These are phyloP conservation scores for Trichoderma cornu-damae DNA, from an alignment of 2,329 filamentous ascomycete genomes.

Conservation along the genomic window DNA sequence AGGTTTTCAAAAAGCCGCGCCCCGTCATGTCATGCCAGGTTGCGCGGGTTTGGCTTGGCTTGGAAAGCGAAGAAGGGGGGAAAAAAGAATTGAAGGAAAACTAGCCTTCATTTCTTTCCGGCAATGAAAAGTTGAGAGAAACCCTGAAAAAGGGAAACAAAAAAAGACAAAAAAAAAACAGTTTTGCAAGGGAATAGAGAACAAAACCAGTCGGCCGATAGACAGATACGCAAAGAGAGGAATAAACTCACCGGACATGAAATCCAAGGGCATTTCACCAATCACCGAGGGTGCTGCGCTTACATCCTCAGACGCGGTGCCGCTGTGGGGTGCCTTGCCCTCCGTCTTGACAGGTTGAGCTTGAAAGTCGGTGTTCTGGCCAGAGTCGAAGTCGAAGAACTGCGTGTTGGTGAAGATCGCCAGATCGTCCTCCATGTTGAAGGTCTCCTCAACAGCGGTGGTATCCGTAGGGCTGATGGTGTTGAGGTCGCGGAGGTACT, in stretches of 20 bases:
- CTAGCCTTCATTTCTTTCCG: not conserved
- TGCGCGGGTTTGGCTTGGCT: conserved; percentile 10
- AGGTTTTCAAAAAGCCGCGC: conserved; percentile 6
- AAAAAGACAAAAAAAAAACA: not conserved
- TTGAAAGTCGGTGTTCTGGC: conserved; percentile 55
- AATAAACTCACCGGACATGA: conserved; percentile 45
- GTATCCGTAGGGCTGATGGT: conserved; percentile 58
- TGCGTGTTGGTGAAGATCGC: conserved; percentile 77
- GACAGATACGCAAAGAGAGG: conserved; percentile 12
- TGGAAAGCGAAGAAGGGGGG: conserved; percentile 8
- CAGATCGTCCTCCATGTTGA: conserved; percentile 65
- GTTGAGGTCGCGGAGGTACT: conserved; percentile 85
- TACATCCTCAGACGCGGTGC: conserved; percentile 36
- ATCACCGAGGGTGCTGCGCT: conserved; percentile 39
- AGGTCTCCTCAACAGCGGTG: conserved; percentile 49
- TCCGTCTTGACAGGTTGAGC: conserved; percentile 44
- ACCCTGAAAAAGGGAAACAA: not conserved
- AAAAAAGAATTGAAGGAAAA: too few species aligned
- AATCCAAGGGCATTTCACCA: conserved; percentile 47
- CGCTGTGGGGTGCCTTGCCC: conserved; percentile 30
- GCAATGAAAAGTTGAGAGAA: not conserved
- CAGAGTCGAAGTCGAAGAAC: conserved; percentile 73
- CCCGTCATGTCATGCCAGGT: not conserved
- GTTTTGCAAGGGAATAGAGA: too few species aligned
- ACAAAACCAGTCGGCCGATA: too few species aligned